A percentile compares a stretch with the other conserved stretches of the same genome.
Conservation (phyloP, 306 rosid genomes). For the Ormosia emarginata region DNA sequence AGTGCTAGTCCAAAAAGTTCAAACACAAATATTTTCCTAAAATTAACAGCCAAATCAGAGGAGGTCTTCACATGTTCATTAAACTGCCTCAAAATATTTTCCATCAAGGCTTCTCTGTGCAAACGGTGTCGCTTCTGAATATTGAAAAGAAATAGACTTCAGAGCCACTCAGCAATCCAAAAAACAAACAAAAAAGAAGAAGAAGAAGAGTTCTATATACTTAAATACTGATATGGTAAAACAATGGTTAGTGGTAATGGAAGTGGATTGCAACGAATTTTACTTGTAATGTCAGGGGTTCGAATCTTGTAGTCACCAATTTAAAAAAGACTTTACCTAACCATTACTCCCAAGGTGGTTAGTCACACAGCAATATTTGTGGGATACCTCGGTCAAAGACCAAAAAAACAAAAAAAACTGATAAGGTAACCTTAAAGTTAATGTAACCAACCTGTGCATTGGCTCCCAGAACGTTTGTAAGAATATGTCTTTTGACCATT, state of each 20-base stretch:
- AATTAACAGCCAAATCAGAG: slow-evolving; percentile 52
- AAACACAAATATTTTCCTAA: slow-evolving; percentile 55
- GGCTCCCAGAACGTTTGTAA: slow-evolving; percentile 64
- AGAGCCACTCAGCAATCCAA: background rate
- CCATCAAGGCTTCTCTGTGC: slow-evolving; percentile 63
- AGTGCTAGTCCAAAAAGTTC: slow-evolving; percentile 74
- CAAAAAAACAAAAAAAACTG: no score
- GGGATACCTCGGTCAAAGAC: no score
- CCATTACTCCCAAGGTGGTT: no score
- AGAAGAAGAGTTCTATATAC: background rate
- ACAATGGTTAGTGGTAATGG: no score
- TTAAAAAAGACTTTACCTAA: no score
- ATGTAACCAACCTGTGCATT: slow-evolving; percentile 63
- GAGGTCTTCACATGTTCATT: slow-evolving; percentile 41
- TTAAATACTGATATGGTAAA: background rate
- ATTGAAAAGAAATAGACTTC: background rate
- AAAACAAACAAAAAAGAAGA: background rate
- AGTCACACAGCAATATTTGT: no score
- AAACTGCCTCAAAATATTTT: slow-evolving; percentile 44
- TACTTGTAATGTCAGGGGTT: no score
- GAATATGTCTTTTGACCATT: slow-evolving; percentile 58
- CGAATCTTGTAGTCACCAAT: no score
- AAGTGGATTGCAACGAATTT: no score
- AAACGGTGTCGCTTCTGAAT: slow-evolving; percentile 68
- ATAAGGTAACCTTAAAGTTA: background rate